Percentiles rank a stretch among this genome's conserved stretches.
phyloP scores from a whole-genome alignment of 2,329 filamentous ascomycete genomes.

The Hymenoscyphus linearis region DNA sequence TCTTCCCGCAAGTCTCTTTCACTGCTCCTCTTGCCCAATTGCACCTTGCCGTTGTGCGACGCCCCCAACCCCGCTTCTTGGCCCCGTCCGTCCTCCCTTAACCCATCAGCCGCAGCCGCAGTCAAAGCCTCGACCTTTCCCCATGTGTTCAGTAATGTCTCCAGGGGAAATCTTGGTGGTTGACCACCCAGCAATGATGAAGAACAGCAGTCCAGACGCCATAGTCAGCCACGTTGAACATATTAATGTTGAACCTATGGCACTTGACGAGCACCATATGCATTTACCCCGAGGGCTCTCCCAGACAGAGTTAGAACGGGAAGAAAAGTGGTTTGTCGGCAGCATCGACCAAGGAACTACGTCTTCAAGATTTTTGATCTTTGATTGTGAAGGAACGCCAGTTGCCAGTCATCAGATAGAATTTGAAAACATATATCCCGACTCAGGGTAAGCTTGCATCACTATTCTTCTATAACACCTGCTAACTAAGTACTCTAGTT shows the following conservation, averaged over 20 bases:
- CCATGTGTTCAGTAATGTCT: neutral
- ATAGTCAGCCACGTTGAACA: conserved; percentile 9
- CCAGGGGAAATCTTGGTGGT: neutral
- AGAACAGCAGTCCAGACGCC: conserved; percentile 2
- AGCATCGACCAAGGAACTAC: conserved; percentile 91
- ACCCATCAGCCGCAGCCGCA: neutral
- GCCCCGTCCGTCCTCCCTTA: neutral
- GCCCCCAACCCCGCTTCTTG: neutral
- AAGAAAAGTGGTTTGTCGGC: conserved; percentile 64
- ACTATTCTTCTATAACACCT: neutral
- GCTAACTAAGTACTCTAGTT: conserved; percentile 44
- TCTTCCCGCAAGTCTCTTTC: neutral
- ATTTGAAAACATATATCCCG: conserved; percentile 77
- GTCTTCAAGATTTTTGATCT: conserved; percentile 84
- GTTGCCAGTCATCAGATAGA: conserved; percentile 82
- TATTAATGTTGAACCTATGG: neutral
- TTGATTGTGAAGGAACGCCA: conserved; percentile 71
- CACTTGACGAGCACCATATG: neutral
- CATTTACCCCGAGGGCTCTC: conserved; percentile 4
- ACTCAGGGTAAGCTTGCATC: conserved; percentile 65
- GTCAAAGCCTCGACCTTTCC: neutral
- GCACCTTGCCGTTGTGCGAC: neutral
- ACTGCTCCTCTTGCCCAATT: neutral
- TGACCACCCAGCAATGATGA: neutral
- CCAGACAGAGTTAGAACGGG: conserved; percentile 2